Conservation (phyloP, 1,139 yeast species). For the Kodamaea ohmeri region DNA sequence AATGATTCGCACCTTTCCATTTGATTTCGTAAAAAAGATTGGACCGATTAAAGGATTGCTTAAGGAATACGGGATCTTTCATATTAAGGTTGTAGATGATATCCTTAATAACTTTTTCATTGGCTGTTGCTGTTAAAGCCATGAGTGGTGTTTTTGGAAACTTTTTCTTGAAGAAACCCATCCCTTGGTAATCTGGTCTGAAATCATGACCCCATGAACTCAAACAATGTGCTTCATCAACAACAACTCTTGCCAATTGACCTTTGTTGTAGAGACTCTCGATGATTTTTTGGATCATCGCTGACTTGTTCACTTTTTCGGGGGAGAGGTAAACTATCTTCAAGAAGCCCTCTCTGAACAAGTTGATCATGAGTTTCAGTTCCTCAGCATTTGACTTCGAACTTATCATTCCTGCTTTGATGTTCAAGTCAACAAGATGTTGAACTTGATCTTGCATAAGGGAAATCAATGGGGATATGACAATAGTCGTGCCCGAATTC, state of each 20-base stretch:
- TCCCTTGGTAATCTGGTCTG: conserved; percentile 88
- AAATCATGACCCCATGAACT: conserved; percentile 99
- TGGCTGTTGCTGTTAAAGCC: conserved; percentile 98
- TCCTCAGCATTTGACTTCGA: conserved; percentile 70
- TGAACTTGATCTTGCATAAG: conserved; percentile 97
- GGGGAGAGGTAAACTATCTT: conserved; percentile 89
- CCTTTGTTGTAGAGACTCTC: conserved; percentile 51
- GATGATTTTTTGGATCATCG: conserved; percentile 65
- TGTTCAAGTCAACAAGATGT: conserved; percentile 63
- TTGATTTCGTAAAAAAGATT: conserved; percentile 79
- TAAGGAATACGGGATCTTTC: conserved; percentile 52
- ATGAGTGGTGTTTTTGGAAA: conserved; percentile 85
- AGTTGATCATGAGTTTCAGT: conserved; percentile 58
- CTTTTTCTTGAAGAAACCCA: conserved; percentile 66
- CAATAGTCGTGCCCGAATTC: conserved; percentile 83
- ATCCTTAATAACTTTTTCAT: conserved; percentile 84
- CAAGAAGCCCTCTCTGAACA: conserved; percentile 62
- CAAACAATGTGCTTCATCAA: conserved; percentile 98
- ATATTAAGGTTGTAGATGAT: conserved; percentile 71
- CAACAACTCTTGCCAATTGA: conserved; percentile 78
- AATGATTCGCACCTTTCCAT: conserved; percentile 55
- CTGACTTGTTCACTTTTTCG: conserved; percentile 85
- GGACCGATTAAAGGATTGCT: conserved; percentile 86
- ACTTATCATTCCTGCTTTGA: conserved; percentile 86
- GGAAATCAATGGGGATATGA: conserved; percentile 90